Evolutionary conservation across 306 rosid genomes (phyloP).

Genomic region (Cucumis hystrix): DNA sequence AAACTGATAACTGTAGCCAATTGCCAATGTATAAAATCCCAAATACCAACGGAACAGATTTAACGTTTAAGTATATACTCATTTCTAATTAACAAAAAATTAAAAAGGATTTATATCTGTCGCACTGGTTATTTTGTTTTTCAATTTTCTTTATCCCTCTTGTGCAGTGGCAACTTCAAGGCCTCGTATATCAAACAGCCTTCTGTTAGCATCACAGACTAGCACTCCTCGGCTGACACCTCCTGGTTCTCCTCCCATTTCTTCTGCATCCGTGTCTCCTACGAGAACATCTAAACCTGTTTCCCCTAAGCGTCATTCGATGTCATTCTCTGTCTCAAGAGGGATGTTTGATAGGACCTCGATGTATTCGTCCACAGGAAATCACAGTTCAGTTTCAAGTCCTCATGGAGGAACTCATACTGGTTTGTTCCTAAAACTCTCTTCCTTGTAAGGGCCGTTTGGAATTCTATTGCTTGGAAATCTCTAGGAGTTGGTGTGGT

Average conservation of each 20-base stretch:
- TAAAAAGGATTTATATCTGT: not conserved
- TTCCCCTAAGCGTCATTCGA: constrained; percentile 66
- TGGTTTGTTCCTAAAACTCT: constrained; percentile 28
- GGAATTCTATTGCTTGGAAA: not conserved
- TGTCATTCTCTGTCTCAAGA: constrained; percentile 58
- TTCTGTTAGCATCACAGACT: constrained; percentile 63
- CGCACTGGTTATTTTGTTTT: not conserved
- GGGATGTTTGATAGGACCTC: constrained; percentile 56
- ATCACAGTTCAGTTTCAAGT: constrained; percentile 29
- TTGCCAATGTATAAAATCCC: not conserved
- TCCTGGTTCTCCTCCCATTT: constrained; percentile 58
- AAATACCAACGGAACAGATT: not conserved
- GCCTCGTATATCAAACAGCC: constrained; percentile 39
- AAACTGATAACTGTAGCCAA: not conserved
- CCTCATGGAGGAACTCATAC: constrained; percentile 41
- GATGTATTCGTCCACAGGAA: constrained; percentile 28
- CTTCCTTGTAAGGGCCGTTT: not conserved
- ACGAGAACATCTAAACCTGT: constrained; percentile 60
- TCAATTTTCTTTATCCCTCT: not conserved
- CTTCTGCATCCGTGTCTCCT: constrained; percentile 70
- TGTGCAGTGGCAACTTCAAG: constrained; percentile 17
- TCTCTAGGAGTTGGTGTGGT: not conserved
- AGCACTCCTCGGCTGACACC: constrained; percentile 69
- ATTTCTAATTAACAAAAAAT: not conserved
- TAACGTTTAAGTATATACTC: not conserved